A percentile compares a stretch with the other conserved stretches of the same genome.
These are phyloP conservation scores for Biancaea sappan DNA, from an alignment of 306 rosid species.

Conservation along the genomic window DNA sequence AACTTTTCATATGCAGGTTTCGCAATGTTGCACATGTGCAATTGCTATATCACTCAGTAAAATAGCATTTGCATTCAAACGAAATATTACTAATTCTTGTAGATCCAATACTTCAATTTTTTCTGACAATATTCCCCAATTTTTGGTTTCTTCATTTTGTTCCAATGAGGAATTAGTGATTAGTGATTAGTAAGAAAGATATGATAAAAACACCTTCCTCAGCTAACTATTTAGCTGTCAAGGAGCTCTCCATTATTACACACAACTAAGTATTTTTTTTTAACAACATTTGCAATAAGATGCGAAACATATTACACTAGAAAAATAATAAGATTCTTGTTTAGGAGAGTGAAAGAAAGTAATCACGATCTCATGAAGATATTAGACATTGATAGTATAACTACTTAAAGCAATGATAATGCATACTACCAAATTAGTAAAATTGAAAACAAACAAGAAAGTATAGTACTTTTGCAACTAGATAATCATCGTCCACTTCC, in stretches of 20 bases:
- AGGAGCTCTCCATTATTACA: neutral
- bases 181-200: neutral
- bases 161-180: neutral
- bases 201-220: neutral
- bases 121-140: neutral
- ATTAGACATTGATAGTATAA: neutral
- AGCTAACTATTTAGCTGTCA: neutral
- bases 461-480: too few relatives aligned
- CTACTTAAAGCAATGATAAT: neutral
- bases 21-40: neutral
- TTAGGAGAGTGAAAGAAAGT: neutral
- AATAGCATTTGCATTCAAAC: neutral
- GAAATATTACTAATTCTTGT: slow-evolving; percentile 12
- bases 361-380: neutral
- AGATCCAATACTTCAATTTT: neutral
- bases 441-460: too few relatives aligned
- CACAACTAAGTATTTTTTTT: neutral
- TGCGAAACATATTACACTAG: neutral
- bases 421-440: neutral
- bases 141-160: neutral
- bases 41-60: slow-evolving; percentile 13
- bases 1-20: too few relatives aligned
- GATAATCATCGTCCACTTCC: slow-evolving; percentile 11
- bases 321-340: neutral
- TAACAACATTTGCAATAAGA: neutral